Percentiles rank a stretch among this genome's conserved stretches.
Conservation (phyloP, 2,329 filamentous ascomycete species). For the Sporothrix luriei region DNA sequence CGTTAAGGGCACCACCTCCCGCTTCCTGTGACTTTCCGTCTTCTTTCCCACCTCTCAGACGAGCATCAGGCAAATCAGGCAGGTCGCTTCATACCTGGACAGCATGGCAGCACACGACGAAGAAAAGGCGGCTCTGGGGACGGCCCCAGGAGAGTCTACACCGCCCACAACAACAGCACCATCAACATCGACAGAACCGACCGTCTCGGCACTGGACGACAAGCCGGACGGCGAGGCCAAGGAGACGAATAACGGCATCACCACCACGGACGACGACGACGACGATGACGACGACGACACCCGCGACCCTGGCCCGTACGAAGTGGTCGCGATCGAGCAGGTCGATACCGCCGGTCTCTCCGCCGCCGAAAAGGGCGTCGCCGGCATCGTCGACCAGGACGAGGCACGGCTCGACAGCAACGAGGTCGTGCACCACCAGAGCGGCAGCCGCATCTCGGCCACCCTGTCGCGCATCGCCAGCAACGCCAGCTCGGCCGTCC, state of each 20-base stretch:
- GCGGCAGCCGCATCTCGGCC: constrained; percentile 19
- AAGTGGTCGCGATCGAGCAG: neutral
- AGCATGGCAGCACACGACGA: constrained; percentile 18
- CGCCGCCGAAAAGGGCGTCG: constrained; percentile 16
- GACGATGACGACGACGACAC: neutral
- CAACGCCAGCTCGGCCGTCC: constrained; percentile 30
- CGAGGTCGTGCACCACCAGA: constrained; percentile 1
- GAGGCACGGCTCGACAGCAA: neutral
- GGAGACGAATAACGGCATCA: neutral
- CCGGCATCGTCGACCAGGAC: constrained; percentile 10
- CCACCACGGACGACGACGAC: neutral
- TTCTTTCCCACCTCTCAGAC: neutral
- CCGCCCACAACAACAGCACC: neutral
- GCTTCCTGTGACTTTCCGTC: neutral
- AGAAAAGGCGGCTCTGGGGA: constrained; percentile 5
- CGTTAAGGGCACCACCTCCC: constrained; percentile 1
- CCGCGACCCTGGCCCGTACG: constrained; percentile 12
- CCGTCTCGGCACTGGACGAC: neutral
- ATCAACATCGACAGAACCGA: neutral
- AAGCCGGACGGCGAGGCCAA: neutral
- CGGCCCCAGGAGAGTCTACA: neutral
- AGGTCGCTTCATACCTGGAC: neutral
- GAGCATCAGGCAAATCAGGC: neutral
- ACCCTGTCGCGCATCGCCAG: constrained; percentile 35
- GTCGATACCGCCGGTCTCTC: constrained; percentile 6